Evolutionary conservation across 768 basidiomycete species (phyloP).

Genomic region (Udeniomyces megalosporus): DNA sequence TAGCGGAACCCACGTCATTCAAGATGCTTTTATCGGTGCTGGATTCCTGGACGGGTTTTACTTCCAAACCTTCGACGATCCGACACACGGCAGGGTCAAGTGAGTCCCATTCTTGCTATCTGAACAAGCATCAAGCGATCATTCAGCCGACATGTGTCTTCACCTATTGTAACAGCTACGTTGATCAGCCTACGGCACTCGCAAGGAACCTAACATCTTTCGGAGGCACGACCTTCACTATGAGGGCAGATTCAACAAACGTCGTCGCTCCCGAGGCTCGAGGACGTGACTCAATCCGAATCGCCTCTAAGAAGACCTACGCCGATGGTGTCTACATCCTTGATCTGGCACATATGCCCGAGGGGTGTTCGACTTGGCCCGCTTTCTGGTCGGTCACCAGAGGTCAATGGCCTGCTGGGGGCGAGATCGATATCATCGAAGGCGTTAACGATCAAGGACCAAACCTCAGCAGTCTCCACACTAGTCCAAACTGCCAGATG

Average conservation of each 20-base stretch:
- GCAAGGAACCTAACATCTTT: conserved; percentile 43
- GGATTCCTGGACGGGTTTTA: conserved; percentile 38
- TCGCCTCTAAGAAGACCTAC: conserved; percentile 40
- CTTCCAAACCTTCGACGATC: conserved; percentile 43
- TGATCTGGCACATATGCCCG: conserved; percentile 77
- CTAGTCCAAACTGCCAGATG: conserved; percentile 27
- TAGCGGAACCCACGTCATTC: conserved; percentile 21
- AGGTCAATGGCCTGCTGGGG: conserved; percentile 20
- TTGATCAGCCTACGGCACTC: conserved; percentile 21
- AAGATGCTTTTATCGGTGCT: conserved; percentile 27
- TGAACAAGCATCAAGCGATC: too few relatives aligned
- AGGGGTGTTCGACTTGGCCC: conserved; percentile 57
- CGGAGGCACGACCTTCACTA: conserved; percentile 54
- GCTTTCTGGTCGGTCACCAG: conserved; percentile 33
- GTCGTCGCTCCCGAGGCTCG: conserved; percentile 35
- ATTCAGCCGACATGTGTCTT: too few relatives aligned
- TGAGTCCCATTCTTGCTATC: conserved; percentile 30
- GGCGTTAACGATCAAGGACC: neutral
- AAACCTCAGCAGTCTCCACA: neutral
- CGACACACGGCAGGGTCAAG: conserved; percentile 54
- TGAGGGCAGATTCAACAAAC: conserved; percentile 74
- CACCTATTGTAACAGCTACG: too few relatives aligned
- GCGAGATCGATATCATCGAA: conserved; percentile 13
- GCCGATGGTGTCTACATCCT: conserved; percentile 55
- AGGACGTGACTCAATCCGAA: conserved; percentile 59